phyloP scores from a whole-genome alignment of 768 basidiomycete species.

The Auriculariales sp. region DNA sequence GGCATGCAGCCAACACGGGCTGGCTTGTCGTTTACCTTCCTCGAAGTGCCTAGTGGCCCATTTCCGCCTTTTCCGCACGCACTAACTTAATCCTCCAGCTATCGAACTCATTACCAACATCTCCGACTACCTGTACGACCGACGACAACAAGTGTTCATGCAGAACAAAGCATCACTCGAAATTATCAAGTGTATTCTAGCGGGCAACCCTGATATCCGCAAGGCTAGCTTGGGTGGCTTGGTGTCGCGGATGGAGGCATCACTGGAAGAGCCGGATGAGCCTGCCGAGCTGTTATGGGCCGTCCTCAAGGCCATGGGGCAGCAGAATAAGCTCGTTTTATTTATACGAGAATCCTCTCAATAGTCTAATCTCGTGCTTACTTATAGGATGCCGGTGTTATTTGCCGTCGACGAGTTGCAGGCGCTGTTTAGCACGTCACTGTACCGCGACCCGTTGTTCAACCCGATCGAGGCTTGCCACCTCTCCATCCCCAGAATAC shows the following conservation, averaged over 20 bases:
- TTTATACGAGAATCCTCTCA: too few relatives aligned
- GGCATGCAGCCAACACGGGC: slow-evolving; percentile 43
- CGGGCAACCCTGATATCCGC: slow-evolving; percentile 43
- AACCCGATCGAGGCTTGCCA: slow-evolving; percentile 57
- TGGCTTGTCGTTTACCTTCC: slow-evolving; percentile 86
- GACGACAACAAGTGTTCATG: slow-evolving; percentile 60
- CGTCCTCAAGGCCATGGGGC: slow-evolving; percentile 44
- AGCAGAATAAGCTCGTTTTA: slow-evolving; percentile 43
- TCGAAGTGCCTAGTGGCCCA: slow-evolving; percentile 43
- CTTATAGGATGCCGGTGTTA: slow-evolving; percentile 69
- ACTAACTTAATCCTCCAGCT: slow-evolving; percentile 23
- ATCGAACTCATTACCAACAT: slow-evolving; percentile 59
- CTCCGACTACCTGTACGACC: slow-evolving; percentile 56
- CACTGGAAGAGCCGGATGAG: slow-evolving; percentile 33
- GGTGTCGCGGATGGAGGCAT: slow-evolving; percentile 35
- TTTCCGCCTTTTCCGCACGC: neutral
- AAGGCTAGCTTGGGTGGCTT: slow-evolving; percentile 33
- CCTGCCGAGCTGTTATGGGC: slow-evolving; percentile 44
- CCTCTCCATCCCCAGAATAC: slow-evolving; percentile 58
- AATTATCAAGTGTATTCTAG: slow-evolving; percentile 44
- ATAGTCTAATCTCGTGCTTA: slow-evolving; percentile 1
- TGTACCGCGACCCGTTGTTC: slow-evolving; percentile 65
- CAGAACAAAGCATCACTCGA: slow-evolving; percentile 54
- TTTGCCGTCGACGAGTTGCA: slow-evolving; percentile 85
- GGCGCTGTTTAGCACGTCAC: slow-evolving; percentile 48